Evolutionary conservation across 2,329 filamentous ascomycete genomes (phyloP), one percentile per base, ranked within the genome.

Genomic region (Chaetomiaceae sp.): DNA sequence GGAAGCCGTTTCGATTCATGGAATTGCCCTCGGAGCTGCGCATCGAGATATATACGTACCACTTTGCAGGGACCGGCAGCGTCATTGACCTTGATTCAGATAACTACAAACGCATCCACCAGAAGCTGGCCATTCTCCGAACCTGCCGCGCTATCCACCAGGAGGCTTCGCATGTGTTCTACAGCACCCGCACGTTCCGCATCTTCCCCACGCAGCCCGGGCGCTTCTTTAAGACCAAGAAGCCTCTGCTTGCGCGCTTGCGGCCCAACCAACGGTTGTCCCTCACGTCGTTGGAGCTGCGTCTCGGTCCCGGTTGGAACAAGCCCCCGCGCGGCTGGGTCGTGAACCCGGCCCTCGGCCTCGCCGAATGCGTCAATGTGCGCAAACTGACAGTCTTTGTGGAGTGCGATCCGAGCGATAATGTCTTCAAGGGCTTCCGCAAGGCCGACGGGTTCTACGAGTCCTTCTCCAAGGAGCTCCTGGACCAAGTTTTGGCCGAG

Each of bases 241-340:
- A 80, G 58, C 86, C 86, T 1, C 72, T 91, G 0, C 73, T 91
- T 23, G 77, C 83, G 5, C 81, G 86, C 16, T 68, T 91, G 48
- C 80, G 81, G 17, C 67, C 78, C 0, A 71, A 69, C 25, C 83
- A 86, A 64, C 78, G 85, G 30, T 69, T 71, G 14, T 75, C 70
- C 40, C 73, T 91, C 39, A 82, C 76, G 0, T 78, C 78, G 0
- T 69, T 91, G 3, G 83, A 91, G 66, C 67, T 91, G 47, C 79
- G 86, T 3, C 72, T 91, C 0, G 87, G 87, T 0, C 86, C 86
- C 0, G 86, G 86, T 17, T 91, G 85, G 81, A 82, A 73, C 54
- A 78, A 78, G 51, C 86, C 87, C 13, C 87, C 87, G 1, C 73
- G 73, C 30, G 80, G 83, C 44, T 90, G 87, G 83, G 79, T 82